Conservation (phyloP, 208 protist genomes). For the Wallacemonas sp. region DNA sequence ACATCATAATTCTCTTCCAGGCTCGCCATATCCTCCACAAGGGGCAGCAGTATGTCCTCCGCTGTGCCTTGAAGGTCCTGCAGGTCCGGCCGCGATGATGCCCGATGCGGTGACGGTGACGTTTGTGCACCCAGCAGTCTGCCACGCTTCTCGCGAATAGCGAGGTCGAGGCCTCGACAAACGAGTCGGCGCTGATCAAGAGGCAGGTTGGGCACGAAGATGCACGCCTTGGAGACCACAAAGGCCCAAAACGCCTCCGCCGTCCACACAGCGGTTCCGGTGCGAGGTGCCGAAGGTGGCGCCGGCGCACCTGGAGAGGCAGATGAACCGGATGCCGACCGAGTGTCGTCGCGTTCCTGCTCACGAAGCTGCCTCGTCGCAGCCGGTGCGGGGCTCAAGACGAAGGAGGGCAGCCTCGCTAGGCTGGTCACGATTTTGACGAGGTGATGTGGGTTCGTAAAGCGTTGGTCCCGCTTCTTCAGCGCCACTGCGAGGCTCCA, state of each 20-base stretch:
- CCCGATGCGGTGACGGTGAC: not conserved
- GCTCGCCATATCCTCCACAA: conserved; percentile 58
- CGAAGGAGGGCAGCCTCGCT: conserved; percentile 48
- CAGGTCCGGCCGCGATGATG: not conserved
- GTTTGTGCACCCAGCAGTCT: conserved; percentile 16
- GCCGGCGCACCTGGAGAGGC: no score
- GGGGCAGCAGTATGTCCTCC: conserved; percentile 49
- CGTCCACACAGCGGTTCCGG: no score
- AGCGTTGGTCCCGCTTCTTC: conserved; percentile 41
- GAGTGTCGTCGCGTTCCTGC: no score
- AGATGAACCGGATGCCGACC: no score
- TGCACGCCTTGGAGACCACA: conserved; percentile 72
- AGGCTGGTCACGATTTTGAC: conserved; percentile 66
- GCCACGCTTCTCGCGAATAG: conserved; percentile 45
- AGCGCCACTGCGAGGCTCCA: conserved; percentile 55
- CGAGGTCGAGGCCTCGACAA: conserved; percentile 42
- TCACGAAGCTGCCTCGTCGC: no score
- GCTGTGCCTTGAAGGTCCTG: conserved; percentile 13
- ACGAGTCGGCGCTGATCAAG: conserved; percentile 42
- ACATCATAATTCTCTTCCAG: conserved; percentile 57
- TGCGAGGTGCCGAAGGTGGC: no score
- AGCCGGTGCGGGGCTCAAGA: conserved; percentile 35
- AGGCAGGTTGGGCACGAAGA: conserved; percentile 66
- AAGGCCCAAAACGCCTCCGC: conserved; percentile 73
- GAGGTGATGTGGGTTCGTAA: conserved; percentile 79